Base-by-base conservation (phyloP, 768 basidiomycete genomes). In the Hemileccinum impolitum region DNA sequence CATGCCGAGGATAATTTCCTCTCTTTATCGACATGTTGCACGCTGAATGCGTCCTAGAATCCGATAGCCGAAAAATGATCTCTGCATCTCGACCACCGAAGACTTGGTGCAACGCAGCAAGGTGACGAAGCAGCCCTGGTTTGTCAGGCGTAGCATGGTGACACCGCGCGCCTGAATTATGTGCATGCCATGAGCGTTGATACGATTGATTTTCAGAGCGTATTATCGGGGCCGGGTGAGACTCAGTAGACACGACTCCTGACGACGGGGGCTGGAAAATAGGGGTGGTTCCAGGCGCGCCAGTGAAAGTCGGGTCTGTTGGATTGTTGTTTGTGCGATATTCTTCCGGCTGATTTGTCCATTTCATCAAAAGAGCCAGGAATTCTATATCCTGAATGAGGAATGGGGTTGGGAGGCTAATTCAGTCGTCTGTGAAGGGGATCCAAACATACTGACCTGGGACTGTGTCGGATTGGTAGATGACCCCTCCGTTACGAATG, bases 1-100 rank as follows among this genome's bases (percentile, higher is more conserved):
- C 42, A 13, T 64, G 65, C 1, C 62, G 41, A 21, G 62, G 21
- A 11, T 61, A 36, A 19, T 23, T 54, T 23, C 44, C 50, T 21
- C 65, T 36, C 10, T 49, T 58, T 35, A 42, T 43, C 9, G 6
- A 1, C 6, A 0, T 8, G 3, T 28, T 36, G 26, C 62, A 66
- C 0, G 30, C 23, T 23, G 38, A 53, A 35, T 14, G 15, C 8
- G 1, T 50, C 30, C 32, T 42, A 14, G 38, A n/a, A 37, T 51
- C 11, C 23, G 48, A 30, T 21, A 65, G 34, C 6, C 9, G 46
- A 45, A 64, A 64, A 8, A 14, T 23, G 9, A 56, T 43, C 4
- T 0, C 12, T 12, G 2, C 3, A 3, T 6, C 34, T 8, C 39
- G 10, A 2, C 15, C 6, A 11, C 62, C 63, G 2, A 41, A 40